These are phyloP conservation scores for Penicillium sp. DNA, from an alignment of 2,329 filamentous ascomycete genomes.

Conservation along the genomic window DNA sequence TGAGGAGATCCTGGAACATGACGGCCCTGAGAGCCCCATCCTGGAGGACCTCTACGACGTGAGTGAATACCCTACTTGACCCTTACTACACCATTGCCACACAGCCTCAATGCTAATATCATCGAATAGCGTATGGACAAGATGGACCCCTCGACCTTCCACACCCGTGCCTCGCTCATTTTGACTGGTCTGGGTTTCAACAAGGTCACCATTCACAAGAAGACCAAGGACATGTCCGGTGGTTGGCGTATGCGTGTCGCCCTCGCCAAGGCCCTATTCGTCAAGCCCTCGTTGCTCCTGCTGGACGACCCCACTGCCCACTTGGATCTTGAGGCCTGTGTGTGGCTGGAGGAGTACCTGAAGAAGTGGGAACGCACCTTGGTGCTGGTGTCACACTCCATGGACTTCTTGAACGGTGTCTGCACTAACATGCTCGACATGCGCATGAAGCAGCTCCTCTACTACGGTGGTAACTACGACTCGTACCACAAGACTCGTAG, in stretches of 20 bases:
- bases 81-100: neutral
- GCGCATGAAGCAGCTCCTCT: slow-evolving; percentile 80
- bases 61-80: slow-evolving; percentile 38
- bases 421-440: slow-evolving; percentile 99
- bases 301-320: slow-evolving; percentile 98
- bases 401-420: slow-evolving; percentile 99
- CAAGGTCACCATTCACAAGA: slow-evolving; percentile 96
- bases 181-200: slow-evolving; percentile 99
- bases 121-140: slow-evolving; percentile 80
- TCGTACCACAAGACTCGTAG: slow-evolving; percentile 90
- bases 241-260: slow-evolving; percentile 99
- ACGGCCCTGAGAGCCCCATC: slow-evolving; percentile 85
- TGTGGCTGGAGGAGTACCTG: slow-evolving; percentile 99
- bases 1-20: slow-evolving; percentile 84
- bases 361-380: slow-evolving; percentile 99
- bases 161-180: slow-evolving; percentile 92
- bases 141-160: slow-evolving; percentile 97
- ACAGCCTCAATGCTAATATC: slow-evolving; percentile 28
- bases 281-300: slow-evolving; percentile 91
- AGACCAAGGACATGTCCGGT: slow-evolving; percentile 99
- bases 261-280: slow-evolving; percentile 94
- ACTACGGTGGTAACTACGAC: slow-evolving; percentile 99
- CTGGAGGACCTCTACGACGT: slow-evolving; percentile 96
- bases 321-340: slow-evolving; percentile 98
- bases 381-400: slow-evolving; percentile 92